These are phyloP conservation scores for Austroboletus olivaceoglutinosus DNA, from an alignment of 1,284 basidiomycete genomes.

Conservation along the genomic window DNA sequence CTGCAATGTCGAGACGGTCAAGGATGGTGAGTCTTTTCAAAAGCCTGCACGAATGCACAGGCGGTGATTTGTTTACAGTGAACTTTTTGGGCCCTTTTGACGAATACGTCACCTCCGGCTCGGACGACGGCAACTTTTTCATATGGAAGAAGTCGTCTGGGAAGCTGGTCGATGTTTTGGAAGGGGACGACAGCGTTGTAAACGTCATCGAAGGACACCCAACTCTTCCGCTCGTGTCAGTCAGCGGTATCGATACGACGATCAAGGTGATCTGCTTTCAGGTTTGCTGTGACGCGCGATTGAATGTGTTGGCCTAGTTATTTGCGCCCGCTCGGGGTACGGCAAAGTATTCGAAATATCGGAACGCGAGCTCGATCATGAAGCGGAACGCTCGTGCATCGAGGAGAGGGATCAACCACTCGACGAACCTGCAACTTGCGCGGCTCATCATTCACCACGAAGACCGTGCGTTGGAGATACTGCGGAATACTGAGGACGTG, in stretches of 20 bases:
- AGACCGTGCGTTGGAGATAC: conserved; percentile 28
- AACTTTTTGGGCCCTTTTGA: conserved; percentile 81
- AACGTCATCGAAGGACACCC: conserved; percentile 91
- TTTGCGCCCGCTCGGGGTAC: conserved; percentile 60
- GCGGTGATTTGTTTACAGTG: conserved; percentile 44
- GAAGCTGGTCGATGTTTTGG: conserved; percentile 70
- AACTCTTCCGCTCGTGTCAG: conserved; percentile 73
- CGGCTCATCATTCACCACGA: conserved; percentile 38
- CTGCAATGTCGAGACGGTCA: conserved; percentile 84
- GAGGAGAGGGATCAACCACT: conserved; percentile 16
- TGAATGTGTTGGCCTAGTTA: conserved; percentile 43
- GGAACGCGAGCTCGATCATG: conserved; percentile 53
- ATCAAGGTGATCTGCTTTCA: conserved; percentile 63
- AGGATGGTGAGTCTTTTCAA: conserved; percentile 69
- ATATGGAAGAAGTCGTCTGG: conserved; percentile 77
- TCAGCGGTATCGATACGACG: conserved; percentile 87
- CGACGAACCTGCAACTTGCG: conserved; percentile 32
- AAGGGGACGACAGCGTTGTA: conserved; percentile 81
- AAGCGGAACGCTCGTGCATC: conserved; percentile 45
- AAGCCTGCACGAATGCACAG: not conserved
- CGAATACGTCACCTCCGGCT: conserved; percentile 82
- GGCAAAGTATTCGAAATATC: conserved; percentile 53
- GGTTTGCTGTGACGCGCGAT: not conserved
- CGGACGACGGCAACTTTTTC: conserved; percentile 86
- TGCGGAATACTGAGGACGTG: conserved; percentile 18